phyloP scores from a whole-genome alignment of 1,139 yeast species.

The Hemisphaericaspora xylofermentans region DNA sequence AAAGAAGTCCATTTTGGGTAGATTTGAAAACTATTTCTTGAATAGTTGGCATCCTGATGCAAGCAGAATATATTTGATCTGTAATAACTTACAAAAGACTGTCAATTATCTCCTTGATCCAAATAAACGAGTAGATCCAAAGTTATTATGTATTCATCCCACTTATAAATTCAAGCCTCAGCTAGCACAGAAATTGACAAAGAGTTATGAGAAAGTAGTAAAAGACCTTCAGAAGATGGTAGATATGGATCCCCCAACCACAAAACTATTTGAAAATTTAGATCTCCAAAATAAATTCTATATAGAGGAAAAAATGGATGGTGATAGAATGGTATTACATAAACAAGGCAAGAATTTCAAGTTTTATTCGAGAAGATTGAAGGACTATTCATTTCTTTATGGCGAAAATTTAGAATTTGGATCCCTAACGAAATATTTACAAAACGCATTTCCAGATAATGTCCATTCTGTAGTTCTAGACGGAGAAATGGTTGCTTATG shows the following conservation, averaged over 20 bases:
- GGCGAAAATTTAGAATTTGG: slow-evolving; percentile 65
- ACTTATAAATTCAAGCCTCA: slow-evolving; percentile 70
- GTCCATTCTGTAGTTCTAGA: slow-evolving; percentile 63
- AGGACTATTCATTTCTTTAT: slow-evolving; percentile 71
- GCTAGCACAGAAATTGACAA: slow-evolving; percentile 54
- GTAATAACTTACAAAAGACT: slow-evolving; percentile 63
- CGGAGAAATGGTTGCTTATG: slow-evolving; percentile 95
- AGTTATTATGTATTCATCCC: slow-evolving; percentile 48
- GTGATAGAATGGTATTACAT: slow-evolving; percentile 84
- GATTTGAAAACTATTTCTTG: slow-evolving; percentile 62
- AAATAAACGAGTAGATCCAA: slow-evolving; percentile 35
- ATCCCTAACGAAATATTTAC: slow-evolving; percentile 57
- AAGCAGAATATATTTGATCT: slow-evolving; percentile 57
- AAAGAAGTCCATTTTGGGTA: slow-evolving; percentile 55
- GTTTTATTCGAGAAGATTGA: slow-evolving; percentile 68
- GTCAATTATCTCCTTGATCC: slow-evolving; percentile 61
- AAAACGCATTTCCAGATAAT: slow-evolving; percentile 40
- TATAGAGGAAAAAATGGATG: slow-evolving; percentile 92
- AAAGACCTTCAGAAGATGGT: slow-evolving; percentile 32
- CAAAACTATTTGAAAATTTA: slow-evolving; percentile 16
- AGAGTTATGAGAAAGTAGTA: slow-evolving; percentile 50
- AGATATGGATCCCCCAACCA: slow-evolving; percentile 23
- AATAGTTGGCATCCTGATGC: slow-evolving; percentile 85
- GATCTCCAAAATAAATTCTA: slow-evolving; percentile 45
- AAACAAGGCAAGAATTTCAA: slow-evolving; percentile 44